Percentiles rank a stretch among this genome's conserved stretches.
Evolutionary conservation across 2,329 filamentous ascomycete genomes (phyloP).

Genomic region (Colletotrichum sidae): DNA sequence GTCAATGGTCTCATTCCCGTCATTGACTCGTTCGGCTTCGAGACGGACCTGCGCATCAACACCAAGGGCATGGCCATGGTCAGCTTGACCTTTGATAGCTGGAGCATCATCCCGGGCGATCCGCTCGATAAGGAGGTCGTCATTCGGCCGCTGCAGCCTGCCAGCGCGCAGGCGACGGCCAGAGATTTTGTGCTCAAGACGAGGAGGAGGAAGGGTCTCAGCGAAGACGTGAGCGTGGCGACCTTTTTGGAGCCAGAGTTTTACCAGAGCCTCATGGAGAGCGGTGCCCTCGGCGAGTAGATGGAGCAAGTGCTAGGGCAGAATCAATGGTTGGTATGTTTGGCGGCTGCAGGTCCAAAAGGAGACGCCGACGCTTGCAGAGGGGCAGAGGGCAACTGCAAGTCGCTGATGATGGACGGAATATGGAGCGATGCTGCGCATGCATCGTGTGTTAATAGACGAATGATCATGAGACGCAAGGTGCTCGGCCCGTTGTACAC

Average conservation of each 20-base stretch:
- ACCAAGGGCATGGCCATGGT: conserved; percentile 93
- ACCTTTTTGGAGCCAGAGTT: conserved; percentile 97
- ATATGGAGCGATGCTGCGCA: conserved; percentile 18
- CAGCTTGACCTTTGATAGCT: conserved; percentile 92
- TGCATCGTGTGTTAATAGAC: conserved; percentile 22
- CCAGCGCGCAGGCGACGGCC: conserved; percentile 87
- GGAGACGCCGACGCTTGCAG: conserved; percentile 11
- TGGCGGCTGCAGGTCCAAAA: not conserved
- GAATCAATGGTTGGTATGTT: not conserved
- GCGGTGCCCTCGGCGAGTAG: conserved; percentile 79
- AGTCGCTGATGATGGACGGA: conserved; percentile 8
- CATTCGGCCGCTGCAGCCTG: conserved; percentile 86
- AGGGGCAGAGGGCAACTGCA: conserved; percentile 4
- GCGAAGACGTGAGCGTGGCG: conserved; percentile 94
- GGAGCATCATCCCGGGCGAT: conserved; percentile 96
- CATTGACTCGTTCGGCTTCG: conserved; percentile 97
- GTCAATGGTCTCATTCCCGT: conserved; percentile 93
- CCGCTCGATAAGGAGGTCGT: conserved; percentile 90
- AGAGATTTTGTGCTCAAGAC: conserved; percentile 98
- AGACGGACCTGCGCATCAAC: conserved; percentile 96
- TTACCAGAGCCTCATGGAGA: conserved; percentile 88
- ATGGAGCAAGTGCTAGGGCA: not conserved
- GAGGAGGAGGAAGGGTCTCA: conserved; percentile 88
- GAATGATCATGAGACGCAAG: conserved; percentile 19
- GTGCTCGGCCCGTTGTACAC: conserved; percentile 23